phyloP scores from a whole-genome alignment of 2,329 filamentous ascomycete species.

The Thielaviopsis musarum region DNA sequence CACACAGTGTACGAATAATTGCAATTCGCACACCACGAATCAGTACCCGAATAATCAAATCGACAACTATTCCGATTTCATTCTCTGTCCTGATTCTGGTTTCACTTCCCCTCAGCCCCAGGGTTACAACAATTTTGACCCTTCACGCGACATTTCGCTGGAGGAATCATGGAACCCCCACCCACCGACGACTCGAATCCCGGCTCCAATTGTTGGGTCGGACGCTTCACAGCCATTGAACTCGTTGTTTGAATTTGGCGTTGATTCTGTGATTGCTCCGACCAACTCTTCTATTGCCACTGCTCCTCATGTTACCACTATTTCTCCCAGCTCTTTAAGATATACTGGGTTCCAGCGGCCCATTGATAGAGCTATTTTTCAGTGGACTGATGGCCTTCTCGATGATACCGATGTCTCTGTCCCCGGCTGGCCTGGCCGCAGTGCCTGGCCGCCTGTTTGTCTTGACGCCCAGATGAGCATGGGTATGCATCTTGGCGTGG shows the following conservation, averaged over 20 bases:
- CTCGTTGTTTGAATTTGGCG: not conserved
- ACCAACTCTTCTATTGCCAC: not conserved
- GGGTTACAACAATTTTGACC: not conserved
- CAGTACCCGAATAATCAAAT: not conserved
- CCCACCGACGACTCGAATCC: not conserved
- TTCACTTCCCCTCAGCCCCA: not conserved
- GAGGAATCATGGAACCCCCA: not conserved
- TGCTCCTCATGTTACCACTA: not conserved
- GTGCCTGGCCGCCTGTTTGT: not conserved
- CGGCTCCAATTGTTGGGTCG: not conserved
- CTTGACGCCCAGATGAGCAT: not conserved
- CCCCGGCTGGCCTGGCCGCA: not conserved
- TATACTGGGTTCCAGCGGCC: not conserved
- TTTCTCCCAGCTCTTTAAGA: not conserved
- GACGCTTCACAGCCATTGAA: not conserved
- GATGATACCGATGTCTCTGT: not conserved
- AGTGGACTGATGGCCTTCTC: not conserved
- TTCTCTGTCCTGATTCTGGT: not conserved
- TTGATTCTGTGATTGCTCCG: not conserved
- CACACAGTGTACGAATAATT: slow-evolving; percentile 8
- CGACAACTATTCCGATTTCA: slow-evolving; percentile 1
- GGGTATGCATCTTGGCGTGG: not conserved
- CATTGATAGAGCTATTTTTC: not conserved
- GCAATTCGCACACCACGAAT: slow-evolving; percentile 2
- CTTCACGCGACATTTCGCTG: not conserved